Base-by-base conservation (phyloP, 2,329 filamentous ascomycete species). In the Cyphellophora attinorum region DNA sequence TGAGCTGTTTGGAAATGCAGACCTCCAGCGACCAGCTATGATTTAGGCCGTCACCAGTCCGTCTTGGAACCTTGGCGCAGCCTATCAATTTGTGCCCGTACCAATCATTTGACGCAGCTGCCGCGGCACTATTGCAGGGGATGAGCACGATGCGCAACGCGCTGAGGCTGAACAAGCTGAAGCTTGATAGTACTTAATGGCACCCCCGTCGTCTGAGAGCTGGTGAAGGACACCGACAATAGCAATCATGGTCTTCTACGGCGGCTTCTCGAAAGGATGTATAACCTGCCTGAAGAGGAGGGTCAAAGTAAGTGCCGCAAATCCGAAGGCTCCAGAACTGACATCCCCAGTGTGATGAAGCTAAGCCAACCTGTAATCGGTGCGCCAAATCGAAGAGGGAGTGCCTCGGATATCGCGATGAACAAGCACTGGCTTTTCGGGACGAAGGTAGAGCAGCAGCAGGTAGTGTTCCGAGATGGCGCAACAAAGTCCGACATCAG, bases 301-400 rank as follows among this genome's bases (percentile, higher is more conserved):
- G 19, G 18, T 31, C 18, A 31, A 25, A n/a, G 21, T 25, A n/a
- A 8, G 21, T 25, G 8, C 8, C 8, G 21, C 21, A 25, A 25
- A 25, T 25, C n/a, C 21, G 21, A 25, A 8, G n/a, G 21, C n/a
- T 25, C 21, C 21, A 8, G n/a, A 25, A 8, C 21, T n/a, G n/a
- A 25, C 21, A n/a, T 8, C n/a, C 21, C 21, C 8, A 31, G 29
- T 31, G 29, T 6, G 29, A 31, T 18, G 29, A 31, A 18, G 29
- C 15, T n/a, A 31, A 31, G 6, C 29, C 29, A 18, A 10, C 11
- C 4, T 31, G 29, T 19, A 14, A 31, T 11, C 29, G 29, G 19
- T 31, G 29, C n/a, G 19, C 19, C 29, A 31, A 31, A 12, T 31
- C 29, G 6, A 31, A 31, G 18, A 31, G 19, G 12, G 29, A 31